phyloP scores from a whole-genome alignment of 495 filamentous ascomycete species.

The Aspergillus sclerotiicarbonarius region DNA sequence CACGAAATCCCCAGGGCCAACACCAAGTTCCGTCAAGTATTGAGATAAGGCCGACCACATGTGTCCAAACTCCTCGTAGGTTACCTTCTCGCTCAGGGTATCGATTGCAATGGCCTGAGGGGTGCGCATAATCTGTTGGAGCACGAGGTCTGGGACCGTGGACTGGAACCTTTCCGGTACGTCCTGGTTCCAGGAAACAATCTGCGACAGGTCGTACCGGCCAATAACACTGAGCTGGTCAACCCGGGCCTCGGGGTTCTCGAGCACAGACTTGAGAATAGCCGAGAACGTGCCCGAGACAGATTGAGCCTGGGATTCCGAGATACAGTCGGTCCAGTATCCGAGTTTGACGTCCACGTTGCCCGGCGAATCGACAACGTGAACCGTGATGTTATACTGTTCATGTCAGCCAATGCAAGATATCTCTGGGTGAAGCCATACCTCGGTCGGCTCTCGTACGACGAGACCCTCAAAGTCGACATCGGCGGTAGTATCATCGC shows the following conservation, averaged over 20 bases:
- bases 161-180: not conserved
- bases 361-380: not conserved
- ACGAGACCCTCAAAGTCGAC: not conserved
- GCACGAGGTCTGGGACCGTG: not conserved
- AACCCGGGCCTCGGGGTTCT: not conserved
- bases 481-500: not conserved
- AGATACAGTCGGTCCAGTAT: not conserved
- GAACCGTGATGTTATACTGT: not conserved
- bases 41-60: slow-evolving; percentile 19
- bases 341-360: not conserved
- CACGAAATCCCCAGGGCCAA: slow-evolving; percentile 18
- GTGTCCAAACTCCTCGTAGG: slow-evolving; percentile 10
- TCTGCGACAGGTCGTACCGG: not conserved
- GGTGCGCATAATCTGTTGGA: not conserved
- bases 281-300: not conserved
- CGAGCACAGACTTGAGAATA: not conserved
- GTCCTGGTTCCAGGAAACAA: not conserved
- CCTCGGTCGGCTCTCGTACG: not conserved
- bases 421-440: not conserved
- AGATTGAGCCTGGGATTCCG: not conserved
- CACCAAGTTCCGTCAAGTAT: slow-evolving; percentile 6
- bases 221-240: not conserved
- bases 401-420: not conserved
- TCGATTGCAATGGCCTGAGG: not conserved
- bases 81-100: not conserved